phyloP scores from a whole-genome alignment of 108 stramenopile species.

The Seminavis robusta region DNA sequence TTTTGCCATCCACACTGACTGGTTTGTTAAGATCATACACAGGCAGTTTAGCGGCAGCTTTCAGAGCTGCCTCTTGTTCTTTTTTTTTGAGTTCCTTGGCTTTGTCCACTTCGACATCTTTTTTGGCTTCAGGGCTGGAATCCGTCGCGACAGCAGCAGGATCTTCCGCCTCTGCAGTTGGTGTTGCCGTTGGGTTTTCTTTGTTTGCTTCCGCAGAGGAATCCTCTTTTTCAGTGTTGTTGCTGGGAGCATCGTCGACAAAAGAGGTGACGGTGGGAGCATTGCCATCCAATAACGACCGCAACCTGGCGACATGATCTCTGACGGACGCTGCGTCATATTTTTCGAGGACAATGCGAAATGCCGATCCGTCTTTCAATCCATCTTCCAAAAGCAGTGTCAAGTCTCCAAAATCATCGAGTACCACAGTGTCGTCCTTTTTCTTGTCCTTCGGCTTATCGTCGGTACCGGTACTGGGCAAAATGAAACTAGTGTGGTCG shows the following conservation, averaged over 20 bases:
- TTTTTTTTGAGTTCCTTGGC: conserved; percentile 12
- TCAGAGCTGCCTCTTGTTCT: conserved; percentile 4
- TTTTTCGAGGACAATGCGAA: conserved; percentile 74
- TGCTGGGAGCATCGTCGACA: conserved; percentile 20
- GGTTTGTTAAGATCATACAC: conserved; percentile 14
- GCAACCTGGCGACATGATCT: conserved; percentile 63
- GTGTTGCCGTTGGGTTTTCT: conserved; percentile 9
- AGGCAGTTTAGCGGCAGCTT: conserved; percentile 10
- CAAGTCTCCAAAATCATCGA: conserved; percentile 82
- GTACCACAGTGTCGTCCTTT: not conserved
- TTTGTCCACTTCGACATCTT: conserved; percentile 2
- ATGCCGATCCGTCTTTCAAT: conserved; percentile 40
- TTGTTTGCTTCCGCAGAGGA: conserved; percentile 2
- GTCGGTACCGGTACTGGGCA: not conserved
- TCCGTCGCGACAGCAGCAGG: not conserved
- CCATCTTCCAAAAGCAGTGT: conserved; percentile 33
- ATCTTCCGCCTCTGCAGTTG: not conserved
- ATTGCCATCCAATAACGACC: conserved; percentile 67
- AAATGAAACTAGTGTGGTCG: not conserved
- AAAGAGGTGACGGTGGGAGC: conserved; percentile 44
- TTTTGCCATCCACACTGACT: conserved; percentile 28
- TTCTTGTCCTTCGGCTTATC: conserved; percentile 12
- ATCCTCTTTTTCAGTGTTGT: conserved; percentile 5
- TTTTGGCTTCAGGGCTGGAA: conserved; percentile 3
- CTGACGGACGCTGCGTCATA: conserved; percentile 62